Percentiles rank a stretch among this genome's conserved stretches.
Conservation (phyloP, 2,329 filamentous ascomycete genomes). For the Fusarium protoensiforme region DNA sequence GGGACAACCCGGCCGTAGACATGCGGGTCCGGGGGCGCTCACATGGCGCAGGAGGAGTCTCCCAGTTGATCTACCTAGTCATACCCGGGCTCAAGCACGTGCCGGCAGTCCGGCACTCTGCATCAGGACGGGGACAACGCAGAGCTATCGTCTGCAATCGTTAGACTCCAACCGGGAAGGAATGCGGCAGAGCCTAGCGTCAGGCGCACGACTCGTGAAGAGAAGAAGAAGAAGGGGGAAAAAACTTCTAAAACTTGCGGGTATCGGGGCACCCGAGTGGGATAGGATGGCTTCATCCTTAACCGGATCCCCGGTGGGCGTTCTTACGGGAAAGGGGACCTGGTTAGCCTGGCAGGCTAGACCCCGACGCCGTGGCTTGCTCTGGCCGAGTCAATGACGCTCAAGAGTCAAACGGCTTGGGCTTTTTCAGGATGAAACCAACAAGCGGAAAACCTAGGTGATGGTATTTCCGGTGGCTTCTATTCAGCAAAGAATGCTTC, state of each 20-base stretch:
- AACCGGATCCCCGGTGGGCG: slow-evolving; percentile 1
- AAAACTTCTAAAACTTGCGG: slow-evolving; percentile 11
- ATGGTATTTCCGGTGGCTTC: background rate
- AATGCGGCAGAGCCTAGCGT: slow-evolving; percentile 22
- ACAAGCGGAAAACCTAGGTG: background rate
- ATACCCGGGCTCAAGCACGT: background rate
- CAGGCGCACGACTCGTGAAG: slow-evolving; percentile 14
- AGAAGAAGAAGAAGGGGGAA: background rate
- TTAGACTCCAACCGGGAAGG: background rate
- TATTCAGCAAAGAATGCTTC: background rate
- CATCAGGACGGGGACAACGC: background rate
- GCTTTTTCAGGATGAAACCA: background rate
- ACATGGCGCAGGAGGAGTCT: background rate
- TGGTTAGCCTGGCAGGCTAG: background rate
- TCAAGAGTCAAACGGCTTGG: background rate
- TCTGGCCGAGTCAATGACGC: background rate
- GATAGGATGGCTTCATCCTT: background rate
- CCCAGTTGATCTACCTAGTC: background rate
- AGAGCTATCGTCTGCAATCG: background rate
- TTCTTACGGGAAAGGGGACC: background rate
- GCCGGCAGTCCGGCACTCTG: background rate
- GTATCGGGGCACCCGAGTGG: slow-evolving; percentile 17
- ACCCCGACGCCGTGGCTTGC: background rate
- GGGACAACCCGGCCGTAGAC: background rate
- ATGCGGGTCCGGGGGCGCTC: background rate